These are phyloP conservation scores for Metarhizium brunneum DNA, from an alignment of 2,329 filamentous ascomycete genomes.

Conservation along the genomic window DNA sequence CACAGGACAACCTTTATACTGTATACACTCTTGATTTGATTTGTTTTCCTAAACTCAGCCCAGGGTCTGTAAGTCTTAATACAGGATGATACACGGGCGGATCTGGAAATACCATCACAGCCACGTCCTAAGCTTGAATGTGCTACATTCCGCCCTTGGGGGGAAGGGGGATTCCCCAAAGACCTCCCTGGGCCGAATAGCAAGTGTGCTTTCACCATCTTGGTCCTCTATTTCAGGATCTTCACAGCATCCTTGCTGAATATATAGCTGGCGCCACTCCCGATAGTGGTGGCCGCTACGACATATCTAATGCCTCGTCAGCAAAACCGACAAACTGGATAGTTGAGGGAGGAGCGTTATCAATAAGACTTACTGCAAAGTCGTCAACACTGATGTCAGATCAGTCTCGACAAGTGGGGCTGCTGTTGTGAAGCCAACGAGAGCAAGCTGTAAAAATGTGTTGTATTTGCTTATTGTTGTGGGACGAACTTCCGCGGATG, in stretches of 20 bases:
- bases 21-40: background rate
- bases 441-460: constrained; percentile 78
- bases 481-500: constrained; percentile 73
- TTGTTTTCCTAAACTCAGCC: background rate
- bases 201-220: background rate
- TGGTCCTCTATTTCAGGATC: constrained; percentile 46
- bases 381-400: constrained; percentile 44
- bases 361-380: constrained; percentile 48
- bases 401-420: constrained; percentile 63
- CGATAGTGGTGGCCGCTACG: constrained; percentile 82
- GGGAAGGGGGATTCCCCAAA: background rate
- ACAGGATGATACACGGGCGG: background rate
- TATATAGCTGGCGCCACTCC: constrained; percentile 89
- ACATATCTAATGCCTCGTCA: constrained; percentile 49
- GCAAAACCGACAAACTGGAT: background rate
- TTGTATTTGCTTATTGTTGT: constrained; percentile 87
- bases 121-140: background rate
- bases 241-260: constrained; percentile 87
- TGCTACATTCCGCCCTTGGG: background rate
- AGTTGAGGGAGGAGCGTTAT: background rate
- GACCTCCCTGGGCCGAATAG: background rate
- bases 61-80: background rate
- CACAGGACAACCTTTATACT: background rate
- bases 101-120: background rate
- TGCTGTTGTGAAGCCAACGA: constrained; percentile 78